Conservation (phyloP, 176 grass and related monocot genomes). For the Oryza glumipatula region DNA sequence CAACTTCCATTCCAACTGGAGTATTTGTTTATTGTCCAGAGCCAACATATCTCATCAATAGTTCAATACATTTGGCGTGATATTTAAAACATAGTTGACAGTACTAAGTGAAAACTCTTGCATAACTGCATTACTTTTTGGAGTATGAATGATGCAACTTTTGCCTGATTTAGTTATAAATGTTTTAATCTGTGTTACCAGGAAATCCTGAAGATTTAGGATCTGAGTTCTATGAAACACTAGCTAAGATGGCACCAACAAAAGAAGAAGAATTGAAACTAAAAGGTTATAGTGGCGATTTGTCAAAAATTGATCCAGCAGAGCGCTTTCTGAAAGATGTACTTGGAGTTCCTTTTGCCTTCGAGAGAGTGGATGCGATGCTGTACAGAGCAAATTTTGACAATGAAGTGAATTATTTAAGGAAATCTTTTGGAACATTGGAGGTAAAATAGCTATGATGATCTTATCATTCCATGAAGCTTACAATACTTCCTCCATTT, state of each 20-base stretch:
- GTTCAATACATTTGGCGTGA: neutral
- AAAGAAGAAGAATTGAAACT: constrained; percentile 77
- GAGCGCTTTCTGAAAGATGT: constrained; percentile 73
- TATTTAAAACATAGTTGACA: constrained; percentile 21
- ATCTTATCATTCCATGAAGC: neutral
- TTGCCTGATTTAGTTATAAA: constrained; percentile 30
- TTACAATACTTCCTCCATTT: constrained; percentile 3
- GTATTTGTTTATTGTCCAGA: constrained; percentile 34
- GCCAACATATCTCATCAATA: constrained; percentile 33
- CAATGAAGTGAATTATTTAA: constrained; percentile 62
- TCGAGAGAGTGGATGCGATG: constrained; percentile 82
- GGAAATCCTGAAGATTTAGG: constrained; percentile 57
- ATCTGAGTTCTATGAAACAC: constrained; percentile 65
- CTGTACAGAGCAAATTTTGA: constrained; percentile 79
- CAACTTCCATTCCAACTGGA: constrained; percentile 7
- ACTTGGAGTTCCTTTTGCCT: constrained; percentile 77
- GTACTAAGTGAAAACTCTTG: constrained; percentile 1
- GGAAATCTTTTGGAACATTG: constrained; percentile 61
- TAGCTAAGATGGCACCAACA: constrained; percentile 77
- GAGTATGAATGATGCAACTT: neutral
- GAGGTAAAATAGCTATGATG: constrained; percentile 63
- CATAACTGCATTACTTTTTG: neutral
- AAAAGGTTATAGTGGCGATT: constrained; percentile 55
- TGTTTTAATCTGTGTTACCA: constrained; percentile 45
- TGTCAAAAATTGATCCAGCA: constrained; percentile 65